phyloP scores from a whole-genome alignment of 345 rosid species.

The Eucalyptus brandiana region DNA sequence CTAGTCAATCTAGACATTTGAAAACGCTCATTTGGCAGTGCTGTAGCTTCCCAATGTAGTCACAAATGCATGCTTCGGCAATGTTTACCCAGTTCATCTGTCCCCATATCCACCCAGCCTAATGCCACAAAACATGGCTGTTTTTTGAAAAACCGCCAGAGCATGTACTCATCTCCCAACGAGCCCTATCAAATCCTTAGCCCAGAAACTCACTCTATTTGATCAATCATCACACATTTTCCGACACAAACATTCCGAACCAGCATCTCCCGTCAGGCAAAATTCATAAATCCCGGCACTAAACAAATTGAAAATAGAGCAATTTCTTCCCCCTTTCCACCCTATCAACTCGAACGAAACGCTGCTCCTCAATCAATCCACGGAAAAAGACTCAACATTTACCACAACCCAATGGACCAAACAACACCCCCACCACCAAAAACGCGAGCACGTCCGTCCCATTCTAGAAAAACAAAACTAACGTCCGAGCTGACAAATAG shows the following conservation, averaged over 20 bases:
- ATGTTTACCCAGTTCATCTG: background rate
- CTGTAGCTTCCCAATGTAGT: background rate
- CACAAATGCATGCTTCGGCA: background rate
- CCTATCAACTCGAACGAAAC: background rate
- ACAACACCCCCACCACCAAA: background rate
- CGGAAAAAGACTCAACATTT: background rate
- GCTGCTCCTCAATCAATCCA: background rate
- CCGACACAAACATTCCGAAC: background rate
- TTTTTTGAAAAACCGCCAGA: background rate
- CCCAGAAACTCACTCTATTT: background rate
- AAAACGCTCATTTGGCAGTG: background rate
- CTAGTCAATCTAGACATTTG: background rate
- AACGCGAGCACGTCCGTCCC: background rate
- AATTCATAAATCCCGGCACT: background rate
- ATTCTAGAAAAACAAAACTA: background rate
- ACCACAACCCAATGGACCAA: background rate
- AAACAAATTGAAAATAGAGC: background rate
- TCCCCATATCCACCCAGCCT: background rate
- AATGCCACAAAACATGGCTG: background rate
- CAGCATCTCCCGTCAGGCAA: background rate
- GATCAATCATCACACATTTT: background rate
- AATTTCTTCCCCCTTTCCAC: background rate
- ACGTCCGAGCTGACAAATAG: background rate
- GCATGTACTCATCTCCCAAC: background rate
- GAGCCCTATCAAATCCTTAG: background rate